Base-by-base conservation (phyloP, 129 eudicot genomes). In the Kitagawia praeruptora region DNA sequence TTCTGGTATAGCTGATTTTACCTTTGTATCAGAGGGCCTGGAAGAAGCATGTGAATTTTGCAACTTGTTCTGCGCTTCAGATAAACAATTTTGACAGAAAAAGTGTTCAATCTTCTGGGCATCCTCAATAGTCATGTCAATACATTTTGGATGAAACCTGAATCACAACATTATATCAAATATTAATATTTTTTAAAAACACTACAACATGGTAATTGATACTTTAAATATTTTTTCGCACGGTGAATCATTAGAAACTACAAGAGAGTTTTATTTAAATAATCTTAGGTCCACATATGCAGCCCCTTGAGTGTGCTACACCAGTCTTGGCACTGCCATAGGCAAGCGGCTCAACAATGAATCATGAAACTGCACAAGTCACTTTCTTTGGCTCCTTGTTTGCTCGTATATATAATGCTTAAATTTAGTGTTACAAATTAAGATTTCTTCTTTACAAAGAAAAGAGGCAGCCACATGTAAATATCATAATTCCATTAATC, bases 81-180 rank as follows among this genome's bases (percentile, higher is more conserved):
- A 78, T 51, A 93, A 84, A 70, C 98, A 93, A 56, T 63, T 84
- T 77, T 84, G 85, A 79, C 98, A 93, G 81, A 84, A 88, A 89
- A 93, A 93, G 86, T 89, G 96, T 75, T 95, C 97, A 21, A 92
- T 63, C 70, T 80, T 83, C 82, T 88, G 81, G 28, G 98, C 98
- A 70, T 92, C 97, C 83, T 95, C 98, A 9, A 87, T 85, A 38
- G 85, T 82, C 96, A 95, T 88, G 47, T 87, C 96, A 79, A 95
- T 90, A 86, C 98, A 95, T 80, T 88, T 81, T 64, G 98, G 98
- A 86, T 95, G 98, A 80, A 92, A 95, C 98, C 98, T 95, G 85
- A 74, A 80, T 64, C 81, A 84, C 63, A 81, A 42, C 72, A 75
- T 38, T 63, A 79, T 71, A 40, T 71, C 18, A 28, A 54, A 48